Percentiles rank a stretch among this genome's conserved stretches.
Evolutionary conservation across 352 stramenopile species (phyloP).

Genomic region (Phytopythium oedochilum): DNA sequence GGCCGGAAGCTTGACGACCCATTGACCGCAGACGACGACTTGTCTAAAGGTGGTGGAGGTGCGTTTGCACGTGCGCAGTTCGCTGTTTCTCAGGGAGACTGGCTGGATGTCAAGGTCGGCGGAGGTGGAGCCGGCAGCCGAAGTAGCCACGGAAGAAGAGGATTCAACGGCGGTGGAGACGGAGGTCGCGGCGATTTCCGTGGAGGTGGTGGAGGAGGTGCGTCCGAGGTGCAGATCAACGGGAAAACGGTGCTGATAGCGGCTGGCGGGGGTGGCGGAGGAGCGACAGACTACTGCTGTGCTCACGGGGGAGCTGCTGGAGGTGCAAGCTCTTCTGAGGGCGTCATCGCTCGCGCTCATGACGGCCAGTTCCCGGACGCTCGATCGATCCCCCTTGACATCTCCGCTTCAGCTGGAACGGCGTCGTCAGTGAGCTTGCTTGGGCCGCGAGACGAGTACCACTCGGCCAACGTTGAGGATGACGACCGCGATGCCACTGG

Average conservation of each 20-base stretch:
- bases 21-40: slow-evolving; percentile 1
- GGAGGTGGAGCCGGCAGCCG: slow-evolving; percentile 28
- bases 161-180: slow-evolving; percentile 64
- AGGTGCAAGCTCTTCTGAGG: slow-evolving; percentile 17
- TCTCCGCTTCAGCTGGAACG: slow-evolving; percentile 5
- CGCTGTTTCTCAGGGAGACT: slow-evolving; percentile 32
- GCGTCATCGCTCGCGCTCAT: slow-evolving; percentile 10
- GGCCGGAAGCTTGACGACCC: slow-evolving; percentile 14
- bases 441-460: slow-evolving; percentile 42
- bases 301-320: slow-evolving; percentile 63
- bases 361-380: slow-evolving; percentile 31
- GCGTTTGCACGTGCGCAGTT: slow-evolving; percentile 64
- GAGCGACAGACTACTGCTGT: slow-evolving; percentile 74
- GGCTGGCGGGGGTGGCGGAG: slow-evolving; percentile 64
- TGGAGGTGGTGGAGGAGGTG: slow-evolving; percentile 63
- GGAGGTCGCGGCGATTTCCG: slow-evolving; percentile 46
- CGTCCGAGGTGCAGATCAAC: slow-evolving; percentile 43
- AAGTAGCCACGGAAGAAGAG: slow-evolving; percentile 22
- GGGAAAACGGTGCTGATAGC: slow-evolving; percentile 52
- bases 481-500: slow-evolving; percentile 41
- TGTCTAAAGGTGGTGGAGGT: slow-evolving; percentile 59
- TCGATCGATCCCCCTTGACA: slow-evolving; percentile 35
- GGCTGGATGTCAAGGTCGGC: slow-evolving; percentile 54
- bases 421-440: neutral
- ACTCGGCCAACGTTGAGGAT: slow-evolving; percentile 43